Percentiles rank a stretch among this genome's conserved stretches.
phyloP scores from a whole-genome alignment of 768 basidiomycete species.

The Boletus subparvulus region DNA sequence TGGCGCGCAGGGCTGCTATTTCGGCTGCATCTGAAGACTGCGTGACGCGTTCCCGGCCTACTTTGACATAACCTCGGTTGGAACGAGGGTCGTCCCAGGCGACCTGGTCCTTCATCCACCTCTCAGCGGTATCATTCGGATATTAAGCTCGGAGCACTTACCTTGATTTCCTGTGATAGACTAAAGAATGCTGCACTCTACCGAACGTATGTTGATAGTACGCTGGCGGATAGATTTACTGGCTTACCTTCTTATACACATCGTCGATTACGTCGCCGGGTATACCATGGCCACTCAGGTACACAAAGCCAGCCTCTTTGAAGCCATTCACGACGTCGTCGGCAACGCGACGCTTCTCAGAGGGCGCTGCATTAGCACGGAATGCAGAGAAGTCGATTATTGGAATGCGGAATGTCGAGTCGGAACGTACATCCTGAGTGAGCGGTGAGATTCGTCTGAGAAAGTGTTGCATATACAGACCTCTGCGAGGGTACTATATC shows the following conservation, averaged over 20 bases:
- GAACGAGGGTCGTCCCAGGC: constrained; percentile 85
- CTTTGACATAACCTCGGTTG: constrained; percentile 79
- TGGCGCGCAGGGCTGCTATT: constrained; percentile 69
- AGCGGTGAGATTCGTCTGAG: constrained; percentile 4
- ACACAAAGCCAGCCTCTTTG: constrained; percentile 80
- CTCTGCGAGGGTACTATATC: constrained; percentile 27
- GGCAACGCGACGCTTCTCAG: constrained; percentile 63
- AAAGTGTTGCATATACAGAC: constrained; percentile 6
- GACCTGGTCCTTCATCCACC: constrained; percentile 47
- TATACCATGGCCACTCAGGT: constrained; percentile 74
- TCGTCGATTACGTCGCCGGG: constrained; percentile 51
- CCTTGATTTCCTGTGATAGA: constrained; percentile 63
- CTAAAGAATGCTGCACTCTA: constrained; percentile 79
- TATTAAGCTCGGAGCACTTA: constrained; percentile 11
- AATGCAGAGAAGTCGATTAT: constrained; percentile 78
- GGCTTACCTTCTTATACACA: constrained; percentile 62
- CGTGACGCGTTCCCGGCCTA: constrained; percentile 82
- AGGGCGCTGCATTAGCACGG: constrained; percentile 44
- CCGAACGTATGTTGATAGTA: not conserved
- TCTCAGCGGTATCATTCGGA: not conserved
- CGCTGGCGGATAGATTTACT: not conserved
- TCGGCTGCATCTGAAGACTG: constrained; percentile 68
- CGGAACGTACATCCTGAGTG: constrained; percentile 35
- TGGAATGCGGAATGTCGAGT: constrained; percentile 60
- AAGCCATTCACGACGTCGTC: constrained; percentile 71